Conservation (phyloP, 306 rosid genomes). For the Castanospermum australe region DNA sequence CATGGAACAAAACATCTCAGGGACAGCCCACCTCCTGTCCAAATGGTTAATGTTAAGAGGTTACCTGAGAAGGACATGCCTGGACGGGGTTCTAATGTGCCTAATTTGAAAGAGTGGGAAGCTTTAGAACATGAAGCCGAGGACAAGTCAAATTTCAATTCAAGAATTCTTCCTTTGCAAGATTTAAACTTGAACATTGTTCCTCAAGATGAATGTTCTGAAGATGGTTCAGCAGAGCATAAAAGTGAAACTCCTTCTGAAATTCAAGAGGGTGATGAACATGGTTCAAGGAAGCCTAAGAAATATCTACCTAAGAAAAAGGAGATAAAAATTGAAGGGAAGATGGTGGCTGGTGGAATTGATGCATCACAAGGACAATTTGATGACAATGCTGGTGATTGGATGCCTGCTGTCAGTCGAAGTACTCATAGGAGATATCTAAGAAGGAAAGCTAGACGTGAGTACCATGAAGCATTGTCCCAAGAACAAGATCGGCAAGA, state of each 20-base stretch:
- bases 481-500: slow-evolving; percentile 35
- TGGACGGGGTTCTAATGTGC: slow-evolving; percentile 92
- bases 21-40: slow-evolving; percentile 79
- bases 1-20: slow-evolving; percentile 75
- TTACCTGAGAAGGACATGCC: slow-evolving; percentile 93
- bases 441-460: slow-evolving; percentile 60
- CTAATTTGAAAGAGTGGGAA: slow-evolving; percentile 89
- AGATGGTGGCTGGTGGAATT: slow-evolving; percentile 54
- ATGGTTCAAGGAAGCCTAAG: slow-evolving; percentile 38
- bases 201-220: slow-evolving; percentile 46
- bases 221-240: slow-evolving; percentile 37
- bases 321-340: slow-evolving; percentile 59
- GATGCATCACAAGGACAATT: slow-evolving; percentile 60
- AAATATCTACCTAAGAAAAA: slow-evolving; percentile 49
- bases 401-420: slow-evolving; percentile 66
- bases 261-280: slow-evolving; percentile 40
- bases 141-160: slow-evolving; percentile 42
- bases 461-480: slow-evolving; percentile 33
- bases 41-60: slow-evolving; percentile 64
- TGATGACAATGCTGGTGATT: slow-evolving; percentile 48
- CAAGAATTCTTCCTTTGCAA: slow-evolving; percentile 77
- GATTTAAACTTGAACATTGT: slow-evolving; percentile 67
- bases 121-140: slow-evolving; percentile 62
- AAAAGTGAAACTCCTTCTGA: slow-evolving; percentile 37
- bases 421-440: slow-evolving; percentile 63